Evolutionary conservation across 2,329 filamentous ascomycete species (phyloP).

Genomic region (Dactylella cylindrospora): DNA sequence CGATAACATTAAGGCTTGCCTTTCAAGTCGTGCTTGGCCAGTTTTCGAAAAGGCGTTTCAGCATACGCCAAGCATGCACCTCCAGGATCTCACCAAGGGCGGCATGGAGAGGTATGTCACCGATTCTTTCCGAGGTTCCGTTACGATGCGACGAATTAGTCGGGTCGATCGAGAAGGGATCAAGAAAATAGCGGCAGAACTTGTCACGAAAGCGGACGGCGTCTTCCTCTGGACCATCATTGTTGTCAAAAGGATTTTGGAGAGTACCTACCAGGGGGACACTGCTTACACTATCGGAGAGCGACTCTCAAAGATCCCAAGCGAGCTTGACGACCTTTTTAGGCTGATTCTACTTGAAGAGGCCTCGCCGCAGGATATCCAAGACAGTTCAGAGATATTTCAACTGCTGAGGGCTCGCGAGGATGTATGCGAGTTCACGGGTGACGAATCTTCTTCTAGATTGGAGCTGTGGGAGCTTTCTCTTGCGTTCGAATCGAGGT

Average conservation of each 20-base stretch:
- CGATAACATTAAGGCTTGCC: conserved; percentile 49
- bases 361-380: too few relatives aligned
- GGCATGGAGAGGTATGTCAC: conserved; percentile 47
- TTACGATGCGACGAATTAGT: conserved; percentile 37
- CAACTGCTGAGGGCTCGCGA: conserved; percentile 51
- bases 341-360: too few relatives aligned
- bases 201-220: conserved; percentile 46
- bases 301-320: conserved; percentile 39
- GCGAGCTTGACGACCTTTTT: too few relatives aligned
- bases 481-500: conserved; percentile 47
- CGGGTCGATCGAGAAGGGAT: conserved; percentile 9
- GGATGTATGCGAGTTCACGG: conserved; percentile 50
- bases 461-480: conserved; percentile 52
- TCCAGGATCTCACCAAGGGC: conserved; percentile 46
- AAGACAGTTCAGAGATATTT: conserved; percentile 49
- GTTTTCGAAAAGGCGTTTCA: too few relatives aligned
- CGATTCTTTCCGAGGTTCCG: conserved; percentile 43
- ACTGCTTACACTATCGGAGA: conserved; percentile 50
- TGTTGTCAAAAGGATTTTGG: conserved; percentile 50
- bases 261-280: conserved; percentile 24
- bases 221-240: conserved; percentile 49
- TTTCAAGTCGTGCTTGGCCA: too few relatives aligned
- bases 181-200: conserved; percentile 14
- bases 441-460: conserved; percentile 50
- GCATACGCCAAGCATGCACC: too few relatives aligned